Base-by-base conservation (phyloP, 2,329 filamentous ascomycete genomes). In the Neofusicoccum umdonicola region DNA sequence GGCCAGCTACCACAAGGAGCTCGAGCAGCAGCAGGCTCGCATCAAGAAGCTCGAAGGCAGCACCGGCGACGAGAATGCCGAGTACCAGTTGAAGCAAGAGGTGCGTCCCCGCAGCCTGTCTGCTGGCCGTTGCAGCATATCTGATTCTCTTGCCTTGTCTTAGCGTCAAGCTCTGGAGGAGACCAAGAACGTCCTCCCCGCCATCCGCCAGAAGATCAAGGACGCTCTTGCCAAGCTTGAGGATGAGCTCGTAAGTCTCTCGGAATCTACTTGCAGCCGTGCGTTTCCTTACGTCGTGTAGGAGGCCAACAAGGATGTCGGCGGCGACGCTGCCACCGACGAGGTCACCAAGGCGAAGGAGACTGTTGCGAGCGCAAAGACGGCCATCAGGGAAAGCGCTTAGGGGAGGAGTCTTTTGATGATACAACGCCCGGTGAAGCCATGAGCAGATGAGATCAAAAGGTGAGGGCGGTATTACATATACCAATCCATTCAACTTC, bases 1-100 rank as follows among this genome's bases (percentile, higher is more conserved):
- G 78, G 83, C 85, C 44, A 94, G 89, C 71, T 98, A 99, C 81
- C 90, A 93, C 82, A 90, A 90, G 74, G 95, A 99, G 78, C 85
- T 93, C 19, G 82, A 85, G 68, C 83, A 89, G 68, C 93, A 98
- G 76, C 84, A 91, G 71, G 84, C 85, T 67, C 87, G 90, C 64
- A 85, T 96, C 68, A 80, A 85, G 76, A 87, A 88, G 75, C 83
- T 96, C 50, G 87, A 90, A 70, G 76, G 78, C 3, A 80, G 77
- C 15, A 82, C 85, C 62, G 84, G 85, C 8, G 90, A 90, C 67
- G 87, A 88, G 70, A 97, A 97, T 78, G 87, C 85, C 57, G 88
- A 90, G 69, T 97, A 86, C 73, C 84, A 88, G 69, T 73, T 98
- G 71, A 95, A 88, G 79, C 94, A 99, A 77, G 91, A 97, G 86